phyloP scores from a whole-genome alignment of 2,329 filamentous ascomycete species.

The Helminthosporium solani region DNA sequence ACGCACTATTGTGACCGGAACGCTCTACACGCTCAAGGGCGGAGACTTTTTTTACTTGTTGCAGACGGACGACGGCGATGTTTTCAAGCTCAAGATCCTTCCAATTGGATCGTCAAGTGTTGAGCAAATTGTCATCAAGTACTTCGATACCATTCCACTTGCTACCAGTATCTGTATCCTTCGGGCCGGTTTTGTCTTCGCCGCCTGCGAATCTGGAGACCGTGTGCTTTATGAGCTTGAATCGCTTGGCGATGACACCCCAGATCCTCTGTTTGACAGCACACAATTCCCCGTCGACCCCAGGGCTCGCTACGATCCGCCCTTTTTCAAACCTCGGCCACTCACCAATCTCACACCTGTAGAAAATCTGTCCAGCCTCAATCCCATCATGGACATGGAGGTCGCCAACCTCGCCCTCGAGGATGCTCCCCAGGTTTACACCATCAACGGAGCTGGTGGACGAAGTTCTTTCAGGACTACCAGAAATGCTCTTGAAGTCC shows the following conservation, averaged over 20 bases:
- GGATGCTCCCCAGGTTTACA: conserved; percentile 95
- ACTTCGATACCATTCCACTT: conserved; percentile 93
- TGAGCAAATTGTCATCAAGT: conserved; percentile 84
- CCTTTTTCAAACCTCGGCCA: conserved; percentile 80
- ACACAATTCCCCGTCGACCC: conserved; percentile 79
- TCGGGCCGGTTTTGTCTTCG: conserved; percentile 93
- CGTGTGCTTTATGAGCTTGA: conserved; percentile 97
- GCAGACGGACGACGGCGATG: conserved; percentile 94
- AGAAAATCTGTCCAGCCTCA: conserved; percentile 83
- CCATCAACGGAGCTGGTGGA: conserved; percentile 83
- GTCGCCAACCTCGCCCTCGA: conserved; percentile 88
- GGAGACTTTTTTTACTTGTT: conserved; percentile 92
- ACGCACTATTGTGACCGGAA: conserved; percentile 80
- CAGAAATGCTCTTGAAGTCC: conserved; percentile 89
- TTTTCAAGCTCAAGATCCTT: conserved; percentile 94
- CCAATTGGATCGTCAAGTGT: conserved; percentile 67
- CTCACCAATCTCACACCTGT: conserved; percentile 81
- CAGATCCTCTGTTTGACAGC: conserved; percentile 82
- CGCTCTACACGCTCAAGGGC: conserved; percentile 96
- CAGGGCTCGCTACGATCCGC: conserved; percentile 68
- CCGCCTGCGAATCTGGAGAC: conserved; percentile 88
- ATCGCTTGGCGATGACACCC: conserved; percentile 92
- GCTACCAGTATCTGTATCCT: conserved; percentile 86
- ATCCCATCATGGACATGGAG: conserved; percentile 87
- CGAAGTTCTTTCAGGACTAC: conserved; percentile 88